Evolutionary conservation across 2,329 filamentous ascomycete genomes (phyloP).

Genomic region (Colletotrichum sansevieriae): DNA sequence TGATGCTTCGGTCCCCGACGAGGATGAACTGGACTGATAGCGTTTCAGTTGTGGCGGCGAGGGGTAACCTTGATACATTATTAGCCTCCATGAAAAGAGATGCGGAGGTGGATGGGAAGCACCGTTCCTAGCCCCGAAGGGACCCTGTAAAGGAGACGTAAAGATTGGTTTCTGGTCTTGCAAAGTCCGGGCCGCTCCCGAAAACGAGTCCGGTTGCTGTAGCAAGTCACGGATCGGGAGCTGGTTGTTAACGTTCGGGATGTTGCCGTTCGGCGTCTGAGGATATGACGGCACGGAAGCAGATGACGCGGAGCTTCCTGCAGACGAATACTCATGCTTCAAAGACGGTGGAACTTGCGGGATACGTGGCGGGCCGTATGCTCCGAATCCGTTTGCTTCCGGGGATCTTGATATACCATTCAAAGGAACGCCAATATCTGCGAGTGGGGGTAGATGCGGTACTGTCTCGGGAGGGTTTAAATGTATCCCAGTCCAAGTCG

Average conservation of each 20-base stretch:
- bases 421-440: constrained; percentile 56
- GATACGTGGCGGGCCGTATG: constrained; percentile 20
- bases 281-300: constrained; percentile 49
- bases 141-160: not conserved
- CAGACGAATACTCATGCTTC: constrained; percentile 61
- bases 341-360: constrained; percentile 52
- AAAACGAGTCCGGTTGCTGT: constrained; percentile 38
- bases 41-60: constrained; percentile 37
- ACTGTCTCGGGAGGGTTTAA: constrained; percentile 39
- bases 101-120: constrained; percentile 9
- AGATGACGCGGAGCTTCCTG: constrained; percentile 58
- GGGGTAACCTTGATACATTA: constrained; percentile 34
- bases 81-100: constrained; percentile 32
- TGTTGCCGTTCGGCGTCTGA: constrained; percentile 62
- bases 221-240: constrained; percentile 66
- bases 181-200: constrained; percentile 38
- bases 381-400: constrained; percentile 25
- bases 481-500: constrained; percentile 37
- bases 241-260: constrained; percentile 40
- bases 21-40: constrained; percentile 38
- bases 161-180: constrained; percentile 37
- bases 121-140: constrained; percentile 29
- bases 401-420: constrained; percentile 41
- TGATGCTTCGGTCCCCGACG: constrained; percentile 34
- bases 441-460: constrained; percentile 59